Percentiles rank a stretch among this genome's conserved stretches.
phyloP scores from a whole-genome alignment of 2,329 filamentous ascomycete genomes.

The Fusarium tricinctum region DNA sequence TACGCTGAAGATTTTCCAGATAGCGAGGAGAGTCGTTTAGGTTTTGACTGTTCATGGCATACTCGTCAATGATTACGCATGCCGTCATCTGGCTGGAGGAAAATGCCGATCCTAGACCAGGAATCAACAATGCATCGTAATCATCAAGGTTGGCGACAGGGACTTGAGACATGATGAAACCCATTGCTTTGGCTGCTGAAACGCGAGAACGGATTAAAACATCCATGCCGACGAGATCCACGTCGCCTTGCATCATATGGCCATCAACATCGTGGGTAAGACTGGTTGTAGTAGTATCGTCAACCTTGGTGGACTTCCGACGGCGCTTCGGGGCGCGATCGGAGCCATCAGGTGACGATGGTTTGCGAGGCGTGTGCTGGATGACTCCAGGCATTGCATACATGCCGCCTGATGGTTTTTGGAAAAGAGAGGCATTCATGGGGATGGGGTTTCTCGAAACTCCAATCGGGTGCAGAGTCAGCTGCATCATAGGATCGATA shows the following conservation, averaged over 20 bases:
- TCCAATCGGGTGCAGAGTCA: slow-evolving; percentile 92
- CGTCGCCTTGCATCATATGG: slow-evolving; percentile 96
- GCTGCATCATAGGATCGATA: slow-evolving; percentile 83
- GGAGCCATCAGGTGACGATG: slow-evolving; percentile 66
- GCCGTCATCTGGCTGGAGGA: slow-evolving; percentile 90
- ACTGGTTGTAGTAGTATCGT: slow-evolving; percentile 73
- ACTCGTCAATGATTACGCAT: slow-evolving; percentile 89
- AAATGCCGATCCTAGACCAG: slow-evolving; percentile 77
- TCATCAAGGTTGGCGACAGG: slow-evolving; percentile 72
- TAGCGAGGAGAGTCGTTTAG: slow-evolving; percentile 66
- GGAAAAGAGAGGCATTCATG: slow-evolving; percentile 90
- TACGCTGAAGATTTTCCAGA: slow-evolving; percentile 74
- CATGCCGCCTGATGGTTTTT: slow-evolving; percentile 90
- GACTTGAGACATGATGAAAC: slow-evolving; percentile 83
- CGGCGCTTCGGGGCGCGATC: slow-evolving; percentile 81
- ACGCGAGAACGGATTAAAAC: slow-evolving; percentile 89
- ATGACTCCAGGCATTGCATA: slow-evolving; percentile 71
- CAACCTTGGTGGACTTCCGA: slow-evolving; percentile 86
- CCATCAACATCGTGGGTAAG: slow-evolving; percentile 96
- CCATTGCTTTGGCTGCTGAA: slow-evolving; percentile 88
- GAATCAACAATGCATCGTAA: slow-evolving; percentile 75
- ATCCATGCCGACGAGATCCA: slow-evolving; percentile 93
- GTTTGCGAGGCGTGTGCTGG: slow-evolving; percentile 60
- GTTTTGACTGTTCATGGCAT: slow-evolving; percentile 71
- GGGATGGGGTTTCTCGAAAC: slow-evolving; percentile 91